These are phyloP conservation scores for Xylaria hypoxylon DNA, from an alignment of 2,329 filamentous ascomycete species.

Conservation along the genomic window DNA sequence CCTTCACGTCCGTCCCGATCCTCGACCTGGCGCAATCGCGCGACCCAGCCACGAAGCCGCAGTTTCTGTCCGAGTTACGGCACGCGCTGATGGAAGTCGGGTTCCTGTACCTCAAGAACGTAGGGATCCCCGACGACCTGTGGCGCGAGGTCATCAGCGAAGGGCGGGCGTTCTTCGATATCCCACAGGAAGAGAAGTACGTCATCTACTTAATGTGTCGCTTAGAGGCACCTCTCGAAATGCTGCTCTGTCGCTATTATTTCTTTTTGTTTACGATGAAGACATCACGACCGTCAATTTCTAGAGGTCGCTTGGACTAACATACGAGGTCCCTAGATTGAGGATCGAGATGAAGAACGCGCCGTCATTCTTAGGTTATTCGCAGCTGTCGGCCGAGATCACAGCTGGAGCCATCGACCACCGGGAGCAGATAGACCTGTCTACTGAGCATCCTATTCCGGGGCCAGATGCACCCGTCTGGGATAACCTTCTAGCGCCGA, in stretches of 20 bases:
- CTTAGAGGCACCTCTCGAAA: not conserved
- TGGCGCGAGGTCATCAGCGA: slow-evolving; percentile 74
- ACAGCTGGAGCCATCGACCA: slow-evolving; percentile 82
- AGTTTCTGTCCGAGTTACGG: slow-evolving; percentile 77
- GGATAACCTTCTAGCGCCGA: slow-evolving; percentile 80
- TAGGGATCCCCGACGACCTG: slow-evolving; percentile 75
- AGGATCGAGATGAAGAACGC: slow-evolving; percentile 80
- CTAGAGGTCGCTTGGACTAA: slow-evolving; percentile 5
- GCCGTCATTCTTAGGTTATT: slow-evolving; percentile 77
- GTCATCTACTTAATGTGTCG: slow-evolving; percentile 22
- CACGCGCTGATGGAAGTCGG: slow-evolving; percentile 86
- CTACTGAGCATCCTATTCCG: slow-evolving; percentile 79
- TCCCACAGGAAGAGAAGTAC: slow-evolving; percentile 80
- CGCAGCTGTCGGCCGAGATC: slow-evolving; percentile 72
- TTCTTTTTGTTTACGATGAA: not conserved
- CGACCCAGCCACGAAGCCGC: slow-evolving; percentile 73
- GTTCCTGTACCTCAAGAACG: slow-evolving; percentile 86
- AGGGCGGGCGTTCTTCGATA: slow-evolving; percentile 80
- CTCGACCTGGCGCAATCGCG: slow-evolving; percentile 78
- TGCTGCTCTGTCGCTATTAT: no score
- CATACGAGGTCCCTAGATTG: slow-evolving; percentile 55
- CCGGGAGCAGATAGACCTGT: slow-evolving; percentile 88
- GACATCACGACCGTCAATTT: not conserved
- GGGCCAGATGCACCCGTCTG: slow-evolving; percentile 73
- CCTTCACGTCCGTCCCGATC: slow-evolving; percentile 81